These are phyloP conservation scores for Daldinia childiae DNA, from an alignment of 495 filamentous ascomycete species.

Conservation along the genomic window DNA sequence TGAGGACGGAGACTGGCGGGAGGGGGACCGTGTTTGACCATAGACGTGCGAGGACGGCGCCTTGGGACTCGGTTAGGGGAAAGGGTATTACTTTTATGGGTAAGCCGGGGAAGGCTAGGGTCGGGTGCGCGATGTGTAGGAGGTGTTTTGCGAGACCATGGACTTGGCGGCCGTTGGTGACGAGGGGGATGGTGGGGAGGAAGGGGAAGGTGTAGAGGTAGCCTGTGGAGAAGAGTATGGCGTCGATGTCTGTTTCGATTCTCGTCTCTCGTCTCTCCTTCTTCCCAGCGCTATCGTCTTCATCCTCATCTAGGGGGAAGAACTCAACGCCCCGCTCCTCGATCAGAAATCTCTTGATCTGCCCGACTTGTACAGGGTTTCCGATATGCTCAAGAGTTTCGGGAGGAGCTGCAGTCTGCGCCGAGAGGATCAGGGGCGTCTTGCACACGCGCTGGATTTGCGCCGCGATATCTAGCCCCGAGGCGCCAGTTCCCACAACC, in stretches of 20 bases:
- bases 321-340: conserved; percentile 51
- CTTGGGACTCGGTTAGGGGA: conserved; percentile 79
- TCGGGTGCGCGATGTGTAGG: conserved; percentile 78
- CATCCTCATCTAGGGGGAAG: conserved; percentile 2
- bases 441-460: conserved; percentile 69
- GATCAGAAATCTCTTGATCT: conserved; percentile 54
- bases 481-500: conserved; percentile 80
- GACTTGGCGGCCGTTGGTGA: conserved; percentile 74
- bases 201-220: conserved; percentile 80
- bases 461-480: conserved; percentile 79
- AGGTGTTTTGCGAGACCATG: conserved; percentile 78
- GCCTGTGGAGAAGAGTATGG: conserved; percentile 76
- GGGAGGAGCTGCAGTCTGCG: conserved; percentile 47
- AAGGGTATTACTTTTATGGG: conserved; percentile 87
- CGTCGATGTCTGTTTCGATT: conserved; percentile 69
- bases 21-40: conserved; percentile 74
- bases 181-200: conserved; percentile 65
- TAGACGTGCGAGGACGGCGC: conserved; percentile 76
- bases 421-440: conserved; percentile 55
- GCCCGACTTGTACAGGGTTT: conserved; percentile 49
- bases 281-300: not conserved
- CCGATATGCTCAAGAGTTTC: conserved; percentile 45
- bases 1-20: conserved; percentile 71
- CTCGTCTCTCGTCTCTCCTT: conserved; percentile 42
- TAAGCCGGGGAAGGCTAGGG: conserved; percentile 78